Evolutionary conservation across 1,284 basidiomycete species (phyloP), one percentile per base, ranked within the genome.

Genomic region (Moesziomyces parantarcticus): DNA sequence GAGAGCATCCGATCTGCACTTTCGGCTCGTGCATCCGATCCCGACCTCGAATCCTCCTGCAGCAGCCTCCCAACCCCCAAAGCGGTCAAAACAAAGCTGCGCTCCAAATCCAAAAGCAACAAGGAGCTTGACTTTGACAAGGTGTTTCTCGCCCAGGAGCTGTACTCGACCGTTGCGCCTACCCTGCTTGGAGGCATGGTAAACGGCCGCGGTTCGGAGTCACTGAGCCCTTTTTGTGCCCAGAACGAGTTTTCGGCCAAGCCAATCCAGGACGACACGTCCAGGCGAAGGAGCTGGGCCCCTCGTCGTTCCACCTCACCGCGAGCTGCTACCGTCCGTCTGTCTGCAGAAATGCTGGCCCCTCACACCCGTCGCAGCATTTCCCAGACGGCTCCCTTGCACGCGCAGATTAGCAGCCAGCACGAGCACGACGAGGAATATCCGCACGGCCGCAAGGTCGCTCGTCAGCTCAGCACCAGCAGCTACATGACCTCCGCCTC

Each of bases 71-170:
- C 55, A 0, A 20, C 23, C 4, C 68, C 68, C 3, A 65, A 65
- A 22, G 43, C 36, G 5, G 50, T 51, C 41, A 71, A 65, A 51
- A 50, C 45, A 39, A 65, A 75, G 58, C 36, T 66, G 21, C 53
- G 75, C 22, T 56, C 61, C 23, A 74, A 70, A 44, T 58, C 61
- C 21, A 78, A 76, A 39, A 6, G 57, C n/a, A 25, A 43, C 8
- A 63, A 69, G 40, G 73, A 76, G 26, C 51, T 29, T 14, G 75
- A 78, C 36, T 82, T 84, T 32, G 61, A 60, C 29, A 53, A 63
- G 14, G 61, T 84, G 26, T 83, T 83, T 47, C 76, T 84, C 6
- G 82, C 81, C 0, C 83, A 84, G 48, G 83, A 84, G 63, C 75
- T 84, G 11, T 39, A 55, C 21, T 43, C 61, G 20, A 34, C 66